Percentiles rank a stretch among this genome's conserved stretches.
Conservation (phyloP, 352 stramenopile species). For the Globisporangium mamillatum region DNA sequence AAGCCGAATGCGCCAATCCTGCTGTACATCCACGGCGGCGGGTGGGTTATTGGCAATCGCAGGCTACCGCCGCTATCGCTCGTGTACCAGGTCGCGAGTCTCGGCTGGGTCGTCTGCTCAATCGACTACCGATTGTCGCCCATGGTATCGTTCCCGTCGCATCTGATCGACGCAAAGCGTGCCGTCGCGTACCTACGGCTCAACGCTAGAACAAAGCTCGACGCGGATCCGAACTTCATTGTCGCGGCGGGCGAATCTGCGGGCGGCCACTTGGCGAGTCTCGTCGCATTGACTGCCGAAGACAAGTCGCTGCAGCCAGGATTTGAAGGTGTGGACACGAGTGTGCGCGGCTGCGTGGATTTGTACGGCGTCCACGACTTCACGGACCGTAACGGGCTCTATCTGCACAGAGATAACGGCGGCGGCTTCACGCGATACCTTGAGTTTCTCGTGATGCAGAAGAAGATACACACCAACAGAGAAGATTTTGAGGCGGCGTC, state of each 20-base stretch:
- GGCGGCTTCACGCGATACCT: constrained; percentile 64
- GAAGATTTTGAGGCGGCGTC: constrained; percentile 59
- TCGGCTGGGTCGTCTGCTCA: constrained; percentile 69
- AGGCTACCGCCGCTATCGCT: constrained; percentile 44
- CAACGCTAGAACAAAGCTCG: constrained; percentile 38
- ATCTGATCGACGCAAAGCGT: constrained; percentile 70
- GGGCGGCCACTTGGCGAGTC: constrained; percentile 62
- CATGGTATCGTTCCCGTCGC: constrained; percentile 60
- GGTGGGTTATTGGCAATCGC: constrained; percentile 63
- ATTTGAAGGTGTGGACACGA: constrained; percentile 76
- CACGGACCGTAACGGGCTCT: constrained; percentile 62
- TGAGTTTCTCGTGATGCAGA: constrained; percentile 70
- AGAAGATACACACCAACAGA: constrained; percentile 39
- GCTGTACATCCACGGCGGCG: constrained; percentile 79
- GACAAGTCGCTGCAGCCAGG: constrained; percentile 70
- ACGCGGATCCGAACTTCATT: constrained; percentile 63
- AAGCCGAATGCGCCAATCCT: constrained; percentile 63
- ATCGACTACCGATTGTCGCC: constrained; percentile 78
- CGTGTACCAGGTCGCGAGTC: constrained; percentile 55
- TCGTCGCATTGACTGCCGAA: constrained; percentile 60
- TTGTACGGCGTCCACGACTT: constrained; percentile 80
- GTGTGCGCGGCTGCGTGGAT: constrained; percentile 65
- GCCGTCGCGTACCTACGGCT: constrained; percentile 64
- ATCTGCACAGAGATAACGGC: constrained; percentile 53
- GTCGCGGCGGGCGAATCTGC: constrained; percentile 70